phyloP scores from a whole-genome alignment of 2,329 filamentous ascomycete genomes.

The Trichoderma sp. region DNA sequence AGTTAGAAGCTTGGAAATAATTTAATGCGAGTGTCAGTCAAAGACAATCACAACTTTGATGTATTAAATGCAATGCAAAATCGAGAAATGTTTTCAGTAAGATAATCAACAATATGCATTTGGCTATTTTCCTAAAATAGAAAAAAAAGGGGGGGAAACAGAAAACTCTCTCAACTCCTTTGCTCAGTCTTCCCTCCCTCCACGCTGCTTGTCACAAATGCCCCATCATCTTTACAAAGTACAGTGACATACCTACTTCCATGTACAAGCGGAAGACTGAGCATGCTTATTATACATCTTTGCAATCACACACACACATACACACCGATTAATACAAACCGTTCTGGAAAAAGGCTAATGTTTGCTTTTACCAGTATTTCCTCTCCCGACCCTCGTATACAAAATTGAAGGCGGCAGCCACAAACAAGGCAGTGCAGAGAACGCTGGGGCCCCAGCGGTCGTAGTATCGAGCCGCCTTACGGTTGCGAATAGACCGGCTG shows the following conservation, averaged over 20 bases:
- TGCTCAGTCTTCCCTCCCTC: neutral
- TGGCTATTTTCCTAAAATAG: constrained; percentile 6
- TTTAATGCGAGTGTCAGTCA: neutral
- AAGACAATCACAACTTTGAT: neutral
- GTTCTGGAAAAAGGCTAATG: neutral
- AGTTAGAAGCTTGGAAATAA: neutral
- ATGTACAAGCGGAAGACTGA: neutral
- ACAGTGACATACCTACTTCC: neutral
- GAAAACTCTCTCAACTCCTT: neutral
- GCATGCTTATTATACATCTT: constrained; percentile 2
- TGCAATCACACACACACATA: neutral
- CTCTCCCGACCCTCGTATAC: constrained; percentile 70
- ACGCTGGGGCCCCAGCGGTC: constrained; percentile 82
- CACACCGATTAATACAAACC: neutral
- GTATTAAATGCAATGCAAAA: neutral
- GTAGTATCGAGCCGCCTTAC: constrained; percentile 87
- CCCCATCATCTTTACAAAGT: neutral
- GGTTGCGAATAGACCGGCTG: constrained; percentile 78
- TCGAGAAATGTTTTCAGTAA: neutral
- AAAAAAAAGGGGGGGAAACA: neutral
- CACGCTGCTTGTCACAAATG: neutral
- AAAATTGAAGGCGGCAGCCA: constrained; percentile 78
- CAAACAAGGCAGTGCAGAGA: constrained; percentile 72
- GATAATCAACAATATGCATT: neutral
- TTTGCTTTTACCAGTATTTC: constrained; percentile 48